A percentile compares a stretch with the other conserved stretches of the same genome.
phyloP scores from a whole-genome alignment of 345 rosid genomes.

The Eucalyptus pumila region DNA sequence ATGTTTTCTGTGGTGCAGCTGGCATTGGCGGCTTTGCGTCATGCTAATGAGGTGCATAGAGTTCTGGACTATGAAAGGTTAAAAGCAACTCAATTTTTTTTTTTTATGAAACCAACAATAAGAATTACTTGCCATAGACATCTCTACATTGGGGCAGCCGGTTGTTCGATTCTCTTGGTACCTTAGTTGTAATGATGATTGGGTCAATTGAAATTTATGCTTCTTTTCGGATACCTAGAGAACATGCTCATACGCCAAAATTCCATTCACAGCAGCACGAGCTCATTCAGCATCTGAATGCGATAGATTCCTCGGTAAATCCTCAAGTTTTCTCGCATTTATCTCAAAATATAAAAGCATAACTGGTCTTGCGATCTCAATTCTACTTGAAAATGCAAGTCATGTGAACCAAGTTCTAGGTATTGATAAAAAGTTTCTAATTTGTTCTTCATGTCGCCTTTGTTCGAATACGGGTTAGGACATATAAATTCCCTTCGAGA shows the following conservation, averaged over 20 bases:
- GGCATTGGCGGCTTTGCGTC: constrained; percentile 75
- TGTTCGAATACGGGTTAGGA: constrained; percentile 24
- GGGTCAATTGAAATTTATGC: background rate
- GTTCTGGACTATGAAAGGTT: constrained; percentile 75
- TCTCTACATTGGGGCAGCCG: background rate
- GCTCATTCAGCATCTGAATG: constrained; percentile 37
- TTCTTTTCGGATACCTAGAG: constrained; percentile 40
- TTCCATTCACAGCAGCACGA: constrained; percentile 37
- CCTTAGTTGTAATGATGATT: background rate
- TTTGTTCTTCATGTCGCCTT: background rate
- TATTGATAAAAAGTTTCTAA: background rate
- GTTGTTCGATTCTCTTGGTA: background rate
- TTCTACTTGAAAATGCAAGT: background rate
- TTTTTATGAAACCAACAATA: background rate
- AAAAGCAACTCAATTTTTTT: background rate
- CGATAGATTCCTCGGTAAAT: constrained; percentile 51
- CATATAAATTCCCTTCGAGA: constrained; percentile 73
- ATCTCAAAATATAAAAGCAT: background rate
- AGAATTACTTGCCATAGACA: background rate
- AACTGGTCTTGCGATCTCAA: background rate
- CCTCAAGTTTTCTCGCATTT: background rate
- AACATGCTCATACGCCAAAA: constrained; percentile 47
- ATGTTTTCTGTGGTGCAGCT: constrained; percentile 27
- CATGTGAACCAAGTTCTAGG: background rate
- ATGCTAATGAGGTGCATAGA: constrained; percentile 42